phyloP scores from a whole-genome alignment of 1,284 basidiomycete genomes.

The Moesziomyces parantarcticus region DNA sequence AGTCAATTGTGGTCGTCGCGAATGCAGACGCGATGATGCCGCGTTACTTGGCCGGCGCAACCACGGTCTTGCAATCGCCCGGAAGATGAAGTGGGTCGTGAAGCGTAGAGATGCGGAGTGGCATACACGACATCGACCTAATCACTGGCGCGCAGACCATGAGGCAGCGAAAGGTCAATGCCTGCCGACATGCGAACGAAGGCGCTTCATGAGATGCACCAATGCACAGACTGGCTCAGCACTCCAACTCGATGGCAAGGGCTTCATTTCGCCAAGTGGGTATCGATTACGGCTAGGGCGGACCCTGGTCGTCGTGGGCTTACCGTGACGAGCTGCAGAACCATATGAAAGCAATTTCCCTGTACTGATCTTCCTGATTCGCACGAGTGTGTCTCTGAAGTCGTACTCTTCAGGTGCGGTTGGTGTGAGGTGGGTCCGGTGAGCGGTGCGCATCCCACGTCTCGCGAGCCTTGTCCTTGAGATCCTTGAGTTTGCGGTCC shows the following conservation, averaged over 20 bases:
- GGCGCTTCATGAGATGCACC: neutral
- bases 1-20: neutral
- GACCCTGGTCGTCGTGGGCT: neutral
- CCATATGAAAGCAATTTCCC: neutral
- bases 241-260: neutral
- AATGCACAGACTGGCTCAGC: neutral
- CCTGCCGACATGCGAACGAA: neutral
- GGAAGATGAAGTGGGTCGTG: neutral
- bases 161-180: no score
- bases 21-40: neutral
- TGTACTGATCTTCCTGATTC: no score
- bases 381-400: no score
- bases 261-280: conserved; percentile 22
- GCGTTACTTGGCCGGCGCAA: no score
- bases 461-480: conserved; percentile 28
- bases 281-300: conserved; percentile 6
- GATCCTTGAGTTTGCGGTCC: conserved; percentile 37
- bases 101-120: no score
- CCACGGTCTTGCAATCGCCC: neutral
- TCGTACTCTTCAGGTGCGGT: neutral
- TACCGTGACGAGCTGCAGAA: neutral
- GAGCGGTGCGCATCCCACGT: conserved; percentile 18
- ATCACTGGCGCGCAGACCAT: no score
- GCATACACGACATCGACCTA: no score
- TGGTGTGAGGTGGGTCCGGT: conserved; percentile 20